A percentile compares a stretch with the other conserved stretches of the same genome.
Evolutionary conservation across 2,329 filamentous ascomycete species (phyloP).

Genomic region (Aspergillus neotritici): DNA sequence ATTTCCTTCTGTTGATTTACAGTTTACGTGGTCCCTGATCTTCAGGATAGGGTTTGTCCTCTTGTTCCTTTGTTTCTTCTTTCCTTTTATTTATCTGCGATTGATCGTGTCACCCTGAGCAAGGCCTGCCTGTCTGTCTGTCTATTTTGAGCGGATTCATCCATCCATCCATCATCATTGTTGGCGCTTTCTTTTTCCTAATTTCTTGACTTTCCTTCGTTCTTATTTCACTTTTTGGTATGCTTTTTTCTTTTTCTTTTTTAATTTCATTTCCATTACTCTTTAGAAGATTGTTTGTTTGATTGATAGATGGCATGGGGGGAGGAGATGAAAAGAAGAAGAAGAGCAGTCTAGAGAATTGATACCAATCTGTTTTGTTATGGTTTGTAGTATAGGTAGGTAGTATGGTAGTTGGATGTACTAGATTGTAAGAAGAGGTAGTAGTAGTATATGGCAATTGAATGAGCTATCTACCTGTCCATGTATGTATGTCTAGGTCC

Average conservation of each 20-base stretch:
- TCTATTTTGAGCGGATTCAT: no score
- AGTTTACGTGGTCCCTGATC: not conserved
- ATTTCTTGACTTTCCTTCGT: not conserved
- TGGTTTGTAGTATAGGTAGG: no score
- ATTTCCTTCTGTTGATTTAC: not conserved
- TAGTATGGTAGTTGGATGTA: no score
- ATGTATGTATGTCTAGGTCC: no score
- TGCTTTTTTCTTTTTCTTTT: slow-evolving; percentile 1
- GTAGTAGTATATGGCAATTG: no score
- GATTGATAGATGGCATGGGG: no score
- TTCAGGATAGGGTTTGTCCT: not conserved
- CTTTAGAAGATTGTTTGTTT: slow-evolving; percentile 14
- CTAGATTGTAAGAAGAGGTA: no score
- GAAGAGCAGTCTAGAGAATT: slow-evolving; percentile 17
- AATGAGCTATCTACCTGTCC: no score
- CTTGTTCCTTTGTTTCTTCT: slow-evolving; percentile 6
- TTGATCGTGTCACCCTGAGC: not conserved
- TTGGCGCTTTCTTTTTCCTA: slow-evolving; percentile 6
- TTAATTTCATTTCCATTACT: slow-evolving; percentile 6
- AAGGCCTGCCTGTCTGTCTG: no score
- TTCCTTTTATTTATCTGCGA: not conserved
- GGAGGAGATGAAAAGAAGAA: slow-evolving; percentile 13
- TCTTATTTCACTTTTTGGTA: slow-evolving; percentile 1
- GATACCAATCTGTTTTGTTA: slow-evolving; percentile 14
- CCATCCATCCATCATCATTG: slow-evolving; percentile 2